Conservation (phyloP, 345 rosid genomes). For the Noccaea caerulescens region DNA sequence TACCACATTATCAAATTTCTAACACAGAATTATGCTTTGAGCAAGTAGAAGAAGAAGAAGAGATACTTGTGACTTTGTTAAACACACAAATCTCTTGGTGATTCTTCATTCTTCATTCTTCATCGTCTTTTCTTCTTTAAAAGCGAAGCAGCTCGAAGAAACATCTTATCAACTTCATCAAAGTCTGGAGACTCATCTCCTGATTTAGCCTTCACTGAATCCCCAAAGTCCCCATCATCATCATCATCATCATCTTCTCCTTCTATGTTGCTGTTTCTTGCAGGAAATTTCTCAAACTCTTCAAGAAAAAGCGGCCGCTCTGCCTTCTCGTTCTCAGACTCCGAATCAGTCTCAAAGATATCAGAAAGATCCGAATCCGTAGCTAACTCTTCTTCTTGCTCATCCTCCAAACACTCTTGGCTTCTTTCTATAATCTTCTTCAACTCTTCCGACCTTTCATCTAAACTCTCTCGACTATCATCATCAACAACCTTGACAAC, state of each 20-base stretch:
- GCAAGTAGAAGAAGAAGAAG: neutral
- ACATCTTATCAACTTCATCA: constrained; percentile 83
- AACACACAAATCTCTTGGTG: constrained; percentile 2
- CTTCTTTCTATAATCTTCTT: constrained; percentile 53
- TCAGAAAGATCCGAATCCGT: constrained; percentile 85
- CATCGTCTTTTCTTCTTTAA: constrained; percentile 63
- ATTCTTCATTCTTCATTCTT: constrained; percentile 9
- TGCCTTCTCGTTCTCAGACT: constrained; percentile 51
- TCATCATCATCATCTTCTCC: constrained; percentile 46
- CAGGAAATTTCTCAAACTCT: constrained; percentile 71
- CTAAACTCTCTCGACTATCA: constrained; percentile 39
- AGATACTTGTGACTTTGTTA: neutral
- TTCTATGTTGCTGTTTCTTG: constrained; percentile 47
- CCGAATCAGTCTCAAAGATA: constrained; percentile 83
- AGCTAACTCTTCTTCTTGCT: constrained; percentile 36
- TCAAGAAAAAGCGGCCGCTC: constrained; percentile 67
- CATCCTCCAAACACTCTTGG: constrained; percentile 55
- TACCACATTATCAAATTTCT: constrained; percentile 10
- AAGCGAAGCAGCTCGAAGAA: constrained; percentile 79
- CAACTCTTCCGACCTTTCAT: constrained; percentile 49
- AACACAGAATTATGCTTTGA: neutral
- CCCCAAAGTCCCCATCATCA: constrained; percentile 48
- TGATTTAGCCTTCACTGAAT: constrained; percentile 39
- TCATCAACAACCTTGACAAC: constrained; percentile 7
- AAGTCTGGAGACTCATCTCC: constrained; percentile 54